A percentile compares a stretch with the other conserved stretches of the same genome.
These are phyloP conservation scores for Scheffersomyces illinoinensis DNA, from an alignment of 1,139 yeast species.

Conservation along the genomic window DNA sequence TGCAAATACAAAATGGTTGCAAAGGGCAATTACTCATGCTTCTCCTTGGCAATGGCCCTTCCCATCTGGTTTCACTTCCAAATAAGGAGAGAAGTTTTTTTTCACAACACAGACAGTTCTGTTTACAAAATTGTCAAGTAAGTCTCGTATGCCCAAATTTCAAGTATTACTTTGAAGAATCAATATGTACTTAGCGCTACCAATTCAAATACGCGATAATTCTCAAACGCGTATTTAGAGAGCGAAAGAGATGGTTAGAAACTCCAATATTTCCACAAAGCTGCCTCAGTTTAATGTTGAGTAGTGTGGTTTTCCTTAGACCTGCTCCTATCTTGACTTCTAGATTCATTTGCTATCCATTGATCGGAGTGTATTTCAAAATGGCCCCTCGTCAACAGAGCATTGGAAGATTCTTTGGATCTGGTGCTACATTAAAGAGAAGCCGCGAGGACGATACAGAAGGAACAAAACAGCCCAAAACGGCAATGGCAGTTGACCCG, in stretches of 20 bases:
- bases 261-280: not conserved
- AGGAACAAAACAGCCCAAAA: conserved; percentile 3
- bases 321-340: not conserved
- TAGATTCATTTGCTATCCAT: not conserved
- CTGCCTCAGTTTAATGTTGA: not conserved
- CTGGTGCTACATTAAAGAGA: not conserved
- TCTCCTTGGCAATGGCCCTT: not conserved
- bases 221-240: not conserved
- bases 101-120: too few relatives aligned
- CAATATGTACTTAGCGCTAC: not conserved
- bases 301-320: not conserved
- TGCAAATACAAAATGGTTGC: not conserved
- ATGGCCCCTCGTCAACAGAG: not conserved
- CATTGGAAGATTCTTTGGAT: not conserved
- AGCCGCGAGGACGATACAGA: conserved; percentile 4
- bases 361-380: not conserved
- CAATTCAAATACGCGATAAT: not conserved
- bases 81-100: too few relatives aligned
- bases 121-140: too few relatives aligned
- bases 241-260: not conserved
- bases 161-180: not conserved
- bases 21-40: not conserved
- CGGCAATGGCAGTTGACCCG: not conserved
- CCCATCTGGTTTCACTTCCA: not conserved
- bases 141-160: too few relatives aligned